Evolutionary conservation across 768 basidiomycete genomes (phyloP).

Genomic region (Omphalotus guepiniiformis): DNA sequence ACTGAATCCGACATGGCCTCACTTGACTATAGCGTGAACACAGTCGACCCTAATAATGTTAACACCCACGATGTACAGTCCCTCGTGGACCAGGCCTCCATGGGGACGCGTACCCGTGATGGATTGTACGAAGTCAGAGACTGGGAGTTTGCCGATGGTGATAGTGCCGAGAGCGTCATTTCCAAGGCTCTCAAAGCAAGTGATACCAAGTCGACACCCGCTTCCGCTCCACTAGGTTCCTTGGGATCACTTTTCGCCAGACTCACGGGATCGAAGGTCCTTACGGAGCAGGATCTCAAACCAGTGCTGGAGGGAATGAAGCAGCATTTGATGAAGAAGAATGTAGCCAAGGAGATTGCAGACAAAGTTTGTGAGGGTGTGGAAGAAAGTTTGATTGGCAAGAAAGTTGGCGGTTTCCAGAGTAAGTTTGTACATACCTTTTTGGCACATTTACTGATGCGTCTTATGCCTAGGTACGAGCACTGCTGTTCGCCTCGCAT

Average conservation of each 20-base stretch:
- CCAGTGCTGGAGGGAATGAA: conserved; percentile 94
- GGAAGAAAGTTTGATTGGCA: conserved; percentile 85
- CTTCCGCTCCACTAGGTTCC: conserved; percentile 50
- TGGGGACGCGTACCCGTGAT: conserved; percentile 73
- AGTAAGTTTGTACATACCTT: conserved; percentile 44
- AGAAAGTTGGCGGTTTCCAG: conserved; percentile 86
- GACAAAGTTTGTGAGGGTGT: conserved; percentile 94
- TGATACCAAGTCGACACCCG: conserved; percentile 27
- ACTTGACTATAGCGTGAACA: conserved; percentile 80
- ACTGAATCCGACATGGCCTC: conserved; percentile 89
- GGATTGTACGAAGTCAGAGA: conserved; percentile 66
- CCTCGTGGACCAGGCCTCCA: conserved; percentile 64
- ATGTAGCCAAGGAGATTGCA: conserved; percentile 93
- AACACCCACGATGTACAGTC: conserved; percentile 49
- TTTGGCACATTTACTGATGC: conserved; percentile 10
- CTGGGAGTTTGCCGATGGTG: conserved; percentile 67
- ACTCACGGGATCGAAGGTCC: conserved; percentile 77
- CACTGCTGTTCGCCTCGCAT: conserved; percentile 75
- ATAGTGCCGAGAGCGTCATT: conserved; percentile 48
- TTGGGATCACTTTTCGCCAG: conserved; percentile 81
- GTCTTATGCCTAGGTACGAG: conserved; percentile 61
- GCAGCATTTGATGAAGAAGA: conserved; percentile 97
- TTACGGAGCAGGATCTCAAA: conserved; percentile 78
- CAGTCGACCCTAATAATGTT: conserved; percentile 31
- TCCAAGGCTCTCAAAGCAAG: conserved; percentile 51